Base-by-base conservation (phyloP, 2,329 filamentous ascomycete genomes). In the Dothideomycetes sp. region DNA sequence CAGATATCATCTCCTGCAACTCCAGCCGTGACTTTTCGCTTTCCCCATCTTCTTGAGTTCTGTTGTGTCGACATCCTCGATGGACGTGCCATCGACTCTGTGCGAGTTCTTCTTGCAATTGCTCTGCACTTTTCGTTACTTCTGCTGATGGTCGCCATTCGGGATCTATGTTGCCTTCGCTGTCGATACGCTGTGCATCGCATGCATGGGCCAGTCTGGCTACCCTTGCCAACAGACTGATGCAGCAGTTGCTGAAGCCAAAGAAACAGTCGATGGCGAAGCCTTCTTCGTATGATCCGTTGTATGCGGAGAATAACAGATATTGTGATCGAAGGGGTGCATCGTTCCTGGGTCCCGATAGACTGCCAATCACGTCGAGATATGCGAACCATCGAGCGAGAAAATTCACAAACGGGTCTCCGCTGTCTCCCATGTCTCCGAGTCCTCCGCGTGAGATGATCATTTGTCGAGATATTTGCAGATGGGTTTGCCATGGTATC, bases 321-420 rank as follows among this genome's bases (percentile, higher is more conserved):
- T 70, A 69, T 27, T 52, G 51, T 13, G 57, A 59, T 30, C 57
- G 59, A 2, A 70, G 53, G 0, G 65, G 65, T 24, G 54, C 53
- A 44, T 65, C 61, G 37, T 64, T 64, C 37, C 63, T 62, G 47
- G 62, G 29, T 12, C 82, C 82, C 41, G 66, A 79, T 18, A 93
- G 66, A 29, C 76, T 79, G 17, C 84, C 85, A 41, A 91, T 65
- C 1, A 91, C 78, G 53, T 91, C 84, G 15, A 93, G 71, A 59
- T 91, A 91, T 2, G 81, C 82, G 48, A 91, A 82, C 85, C 85
- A 93, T 44, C 82, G 77, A 49, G 76, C 80, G 8, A 91, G 70
- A 54, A 93, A 91, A 39, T 81, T 80, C 40, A 79, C 71, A 41
- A 84, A 69, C 53, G 75, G 67, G 53, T 38, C 34, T 2, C 55